These are phyloP conservation scores for Parasitella parasitica DNA, from an alignment of 371 early-diverging fungal genomes.

Conservation along the genomic window DNA sequence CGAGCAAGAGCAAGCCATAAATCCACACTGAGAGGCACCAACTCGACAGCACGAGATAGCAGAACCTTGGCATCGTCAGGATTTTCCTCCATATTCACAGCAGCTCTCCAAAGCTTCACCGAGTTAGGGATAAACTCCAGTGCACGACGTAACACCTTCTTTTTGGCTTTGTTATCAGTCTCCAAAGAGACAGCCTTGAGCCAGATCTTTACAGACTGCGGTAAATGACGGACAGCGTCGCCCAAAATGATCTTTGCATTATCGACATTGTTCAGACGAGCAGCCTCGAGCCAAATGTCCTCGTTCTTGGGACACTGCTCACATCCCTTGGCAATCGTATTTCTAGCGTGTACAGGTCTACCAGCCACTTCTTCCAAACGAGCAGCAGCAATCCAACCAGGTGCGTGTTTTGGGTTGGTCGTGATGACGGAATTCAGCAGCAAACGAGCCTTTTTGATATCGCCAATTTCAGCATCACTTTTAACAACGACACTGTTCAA, in stretches of 20 bases:
- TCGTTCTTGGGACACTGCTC: constrained; percentile 92
- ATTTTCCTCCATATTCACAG: constrained; percentile 89
- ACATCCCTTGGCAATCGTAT: constrained; percentile 88
- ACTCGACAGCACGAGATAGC: constrained; percentile 89
- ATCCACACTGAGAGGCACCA: constrained; percentile 88
- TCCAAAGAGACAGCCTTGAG: constrained; percentile 87
- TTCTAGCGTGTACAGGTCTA: constrained; percentile 80
- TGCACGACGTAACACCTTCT: constrained; percentile 90
- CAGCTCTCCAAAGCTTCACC: constrained; percentile 90
- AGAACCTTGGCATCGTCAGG: constrained; percentile 90
- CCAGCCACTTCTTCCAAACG: constrained; percentile 93
- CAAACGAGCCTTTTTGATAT: constrained; percentile 89
- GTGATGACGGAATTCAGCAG: constrained; percentile 87
- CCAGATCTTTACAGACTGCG: constrained; percentile 94
- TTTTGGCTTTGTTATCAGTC: constrained; percentile 70
- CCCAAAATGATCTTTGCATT: constrained; percentile 90
- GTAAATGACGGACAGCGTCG: constrained; percentile 86
- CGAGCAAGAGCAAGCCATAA: constrained; percentile 95
- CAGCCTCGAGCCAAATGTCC: constrained; percentile 96
- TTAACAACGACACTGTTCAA: constrained; percentile 82
- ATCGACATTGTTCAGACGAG: constrained; percentile 80
- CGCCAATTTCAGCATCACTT: constrained; percentile 90
- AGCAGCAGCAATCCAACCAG: constrained; percentile 98
- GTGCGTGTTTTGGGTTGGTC: constrained; percentile 93
- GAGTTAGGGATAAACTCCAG: constrained; percentile 94